These are phyloP conservation scores for Erodium chrysanthum DNA, from an alignment of 441 rosid genomes.

Conservation along the genomic window DNA sequence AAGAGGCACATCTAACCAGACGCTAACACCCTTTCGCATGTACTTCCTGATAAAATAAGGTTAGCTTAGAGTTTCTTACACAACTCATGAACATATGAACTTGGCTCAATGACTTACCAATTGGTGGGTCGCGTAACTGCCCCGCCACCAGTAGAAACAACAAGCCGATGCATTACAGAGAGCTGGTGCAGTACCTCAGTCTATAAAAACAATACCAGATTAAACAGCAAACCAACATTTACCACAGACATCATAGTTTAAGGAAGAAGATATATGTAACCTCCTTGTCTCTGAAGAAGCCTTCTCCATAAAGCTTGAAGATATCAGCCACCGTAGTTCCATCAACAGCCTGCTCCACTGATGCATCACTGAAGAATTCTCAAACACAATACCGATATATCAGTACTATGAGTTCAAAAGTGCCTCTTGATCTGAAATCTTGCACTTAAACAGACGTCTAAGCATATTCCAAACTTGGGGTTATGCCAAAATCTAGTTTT, in stretches of 20 bases:
- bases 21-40: constrained; percentile 69
- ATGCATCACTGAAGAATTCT: background rate
- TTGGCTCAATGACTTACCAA: constrained; percentile 34
- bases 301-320: background rate
- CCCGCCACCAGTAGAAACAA: constrained; percentile 95
- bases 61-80: constrained; percentile 2
- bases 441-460: background rate
- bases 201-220: constrained; percentile 23
- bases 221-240: background rate
- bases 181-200: constrained; percentile 50
- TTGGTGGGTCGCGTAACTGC: constrained; percentile 59
- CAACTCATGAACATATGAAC: background rate
- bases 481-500: no score
- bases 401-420: background rate
- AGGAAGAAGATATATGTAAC: background rate
- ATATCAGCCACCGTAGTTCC: background rate
- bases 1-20: constrained; percentile 89
- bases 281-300: constrained; percentile 1
- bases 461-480: no score
- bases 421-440: background rate
- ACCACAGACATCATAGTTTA: background rate
- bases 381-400: background rate
- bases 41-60: constrained; percentile 39
- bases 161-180: constrained; percentile 42
- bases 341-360: background rate